A percentile compares a stretch with the other conserved stretches of the same genome.
Evolutionary conservation across 768 basidiomycete species (phyloP).

Genomic region (Porphyrellus cyaneotinctus): DNA sequence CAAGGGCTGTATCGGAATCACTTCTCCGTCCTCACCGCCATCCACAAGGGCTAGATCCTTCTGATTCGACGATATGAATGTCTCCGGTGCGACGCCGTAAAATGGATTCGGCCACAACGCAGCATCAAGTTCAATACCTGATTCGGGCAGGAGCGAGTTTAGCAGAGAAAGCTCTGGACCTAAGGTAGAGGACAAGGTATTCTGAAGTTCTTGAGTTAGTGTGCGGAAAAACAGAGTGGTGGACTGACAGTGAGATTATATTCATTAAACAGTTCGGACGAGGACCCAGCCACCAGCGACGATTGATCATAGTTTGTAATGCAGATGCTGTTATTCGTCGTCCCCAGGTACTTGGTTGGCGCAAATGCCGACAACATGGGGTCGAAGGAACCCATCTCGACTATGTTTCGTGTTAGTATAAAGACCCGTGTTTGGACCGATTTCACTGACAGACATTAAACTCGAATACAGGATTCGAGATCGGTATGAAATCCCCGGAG

Average conservation of each 20-base stretch:
- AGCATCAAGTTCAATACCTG: conserved; percentile 26
- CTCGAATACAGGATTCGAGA: conserved; percentile 33
- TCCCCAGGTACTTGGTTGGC: conserved; percentile 43
- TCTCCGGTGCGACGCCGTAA: conserved; percentile 31
- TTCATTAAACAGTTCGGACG: conserved; percentile 34
- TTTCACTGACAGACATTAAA: conserved; percentile 32
- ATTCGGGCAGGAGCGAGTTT: conserved; percentile 22
- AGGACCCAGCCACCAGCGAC: conserved; percentile 37
- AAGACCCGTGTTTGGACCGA: not conserved
- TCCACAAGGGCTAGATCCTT: conserved; percentile 35
- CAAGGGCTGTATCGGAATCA: conserved; percentile 48
- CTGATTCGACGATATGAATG: conserved; percentile 34
- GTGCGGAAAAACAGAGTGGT: not conserved
- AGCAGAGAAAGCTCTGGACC: conserved; percentile 18
- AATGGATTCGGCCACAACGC: conserved; percentile 38
- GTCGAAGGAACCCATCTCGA: conserved; percentile 41
- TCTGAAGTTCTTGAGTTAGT: conserved; percentile 4
- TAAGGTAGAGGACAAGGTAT: conserved; percentile 4
- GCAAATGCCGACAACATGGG: conserved; percentile 44
- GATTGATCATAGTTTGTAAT: conserved; percentile 36
- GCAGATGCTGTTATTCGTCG: conserved; percentile 30
- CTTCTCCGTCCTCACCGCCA: conserved; percentile 41
- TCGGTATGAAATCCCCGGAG: conserved; percentile 24
- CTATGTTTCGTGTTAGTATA: conserved; percentile 18
- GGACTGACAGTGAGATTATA: conserved; percentile 27